Evolutionary conservation across 495 filamentous ascomycete species (phyloP), one percentile per base, ranked within the genome.

Genomic region (Hypoxylon lenormandii): DNA sequence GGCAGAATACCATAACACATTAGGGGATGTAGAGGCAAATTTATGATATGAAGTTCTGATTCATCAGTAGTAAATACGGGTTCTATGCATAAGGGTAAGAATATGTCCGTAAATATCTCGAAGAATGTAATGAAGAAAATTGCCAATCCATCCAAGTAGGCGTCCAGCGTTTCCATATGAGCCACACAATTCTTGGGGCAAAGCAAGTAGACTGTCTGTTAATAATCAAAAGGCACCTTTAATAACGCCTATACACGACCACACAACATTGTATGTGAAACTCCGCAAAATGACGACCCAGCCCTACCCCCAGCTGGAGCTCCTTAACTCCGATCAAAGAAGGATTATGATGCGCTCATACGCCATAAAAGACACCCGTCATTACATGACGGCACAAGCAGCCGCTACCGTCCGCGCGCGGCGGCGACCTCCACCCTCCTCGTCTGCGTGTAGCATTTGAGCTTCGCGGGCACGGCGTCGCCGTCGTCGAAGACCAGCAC

Each of bases 401-500:
- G 82, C 82, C 43, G 70, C 72, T 13, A 83, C 79, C 53, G 85
- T 88, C 75, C 84, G 78, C n/a, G 85, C 85, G 49, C 85, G 79
- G 56, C 85, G 76, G 60, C 85, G 76, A 26, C 73, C 75, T 11
- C 81, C 90, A 10, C 89, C 91, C 45, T 91, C 91, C 66, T 94
- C 93, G 75, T 93, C 90, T 40, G 85, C 89, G 75, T 92, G 90
- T 38, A 90, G 79, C 73, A 87, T 80, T 74, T 88, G 85, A 8
- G 93, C 92, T 75, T 95, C 92, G 26, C 92, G 84, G 4, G 90
- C 90, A 53, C 92, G 84, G 23, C 93, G 81, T 64, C 93, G 81
- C 48, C 94, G 79, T 57, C 94, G 80, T 37, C 93, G 81, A 0
- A 82, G 78, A 1, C 87, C 87, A 0, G 81, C 82, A 0, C 87